These are phyloP conservation scores for Aspergillus versicolor DNA, from an alignment of 2,329 filamentous ascomycete species.

Conservation along the genomic window DNA sequence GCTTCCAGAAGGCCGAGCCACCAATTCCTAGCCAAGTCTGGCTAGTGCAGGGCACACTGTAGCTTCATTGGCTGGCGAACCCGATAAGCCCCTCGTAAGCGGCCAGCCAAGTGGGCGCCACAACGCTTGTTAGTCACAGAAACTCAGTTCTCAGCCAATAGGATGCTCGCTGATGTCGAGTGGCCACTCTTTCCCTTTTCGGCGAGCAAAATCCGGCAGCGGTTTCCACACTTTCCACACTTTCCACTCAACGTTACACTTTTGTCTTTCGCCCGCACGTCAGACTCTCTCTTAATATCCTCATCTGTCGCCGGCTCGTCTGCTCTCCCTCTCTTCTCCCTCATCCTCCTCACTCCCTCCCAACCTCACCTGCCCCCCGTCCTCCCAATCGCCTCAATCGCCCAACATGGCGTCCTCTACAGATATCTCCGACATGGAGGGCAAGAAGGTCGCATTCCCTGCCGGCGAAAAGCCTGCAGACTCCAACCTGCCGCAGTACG, in stretches of 20 bases:
- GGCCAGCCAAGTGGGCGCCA: conserved; percentile 4
- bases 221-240: conserved; percentile 1
- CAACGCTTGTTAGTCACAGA: conserved; percentile 16
- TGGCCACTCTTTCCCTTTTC: conserved; percentile 3
- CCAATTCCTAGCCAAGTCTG: not conserved
- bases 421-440: conserved; percentile 13
- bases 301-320: not conserved
- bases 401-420: conserved; percentile 9
- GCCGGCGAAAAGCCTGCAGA: conserved; percentile 9
- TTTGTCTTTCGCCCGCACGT: not conserved
- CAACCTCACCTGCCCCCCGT: not conserved
- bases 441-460: conserved; percentile 11
- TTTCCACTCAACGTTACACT: conserved; percentile 1
- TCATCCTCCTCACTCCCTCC: not conserved
- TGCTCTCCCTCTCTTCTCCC: not conserved
- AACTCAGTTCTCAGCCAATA: not conserved
- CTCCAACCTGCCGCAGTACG: conserved; percentile 14
- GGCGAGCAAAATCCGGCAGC: conserved; percentile 5
- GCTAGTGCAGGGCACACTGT: not conserved
- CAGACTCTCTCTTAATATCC: not conserved
- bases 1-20: not conserved
- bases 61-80: not conserved
- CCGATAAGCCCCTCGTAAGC: conserved; percentile 1
- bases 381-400: not conserved
- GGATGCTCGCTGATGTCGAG: no score